These are phyloP conservation scores for Sarocladiaceae sp. DNA, from an alignment of 2,329 filamentous ascomycete genomes.

Conservation along the genomic window DNA sequence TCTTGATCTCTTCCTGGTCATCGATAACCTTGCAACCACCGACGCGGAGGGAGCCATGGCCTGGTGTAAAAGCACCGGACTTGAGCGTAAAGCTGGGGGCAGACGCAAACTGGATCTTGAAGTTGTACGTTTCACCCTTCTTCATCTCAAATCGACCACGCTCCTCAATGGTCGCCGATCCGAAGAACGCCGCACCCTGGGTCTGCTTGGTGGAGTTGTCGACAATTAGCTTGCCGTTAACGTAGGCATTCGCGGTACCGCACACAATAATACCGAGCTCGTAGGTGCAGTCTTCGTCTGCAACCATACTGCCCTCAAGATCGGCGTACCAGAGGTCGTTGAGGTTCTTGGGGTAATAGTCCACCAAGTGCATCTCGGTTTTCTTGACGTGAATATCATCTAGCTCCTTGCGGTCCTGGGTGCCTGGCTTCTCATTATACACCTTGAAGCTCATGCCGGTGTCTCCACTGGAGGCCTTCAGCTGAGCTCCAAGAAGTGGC, in stretches of 20 bases:
- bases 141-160: conserved; percentile 51
- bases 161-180: conserved; percentile 57
- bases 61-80: conserved; percentile 44
- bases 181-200: conserved; percentile 59
- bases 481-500: conserved; percentile 47
- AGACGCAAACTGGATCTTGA: conserved; percentile 55
- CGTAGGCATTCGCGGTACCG: conserved; percentile 58
- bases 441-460: conserved; percentile 56
- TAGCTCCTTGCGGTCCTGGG: conserved; percentile 39
- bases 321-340: conserved; percentile 53
- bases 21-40: conserved; percentile 55
- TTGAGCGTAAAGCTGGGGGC: conserved; percentile 50
- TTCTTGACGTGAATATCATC: conserved; percentile 43
- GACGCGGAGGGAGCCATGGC: conserved; percentile 55
- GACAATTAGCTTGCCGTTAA: conserved; percentile 56
- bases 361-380: conserved; percentile 43
- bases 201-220: conserved; percentile 60
- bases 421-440: conserved; percentile 51
- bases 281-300: conserved; percentile 54
- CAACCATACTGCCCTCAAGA: conserved; percentile 53
- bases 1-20: conserved; percentile 51
- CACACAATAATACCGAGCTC: conserved; percentile 62
- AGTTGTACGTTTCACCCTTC: conserved; percentile 51
- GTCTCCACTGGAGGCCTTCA: conserved; percentile 46
- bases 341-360: conserved; percentile 47